Evolutionary conservation across 2,329 filamentous ascomycete genomes (phyloP), one percentile per base, ranked within the genome.

Genomic region (Epichloe sp.): DNA sequence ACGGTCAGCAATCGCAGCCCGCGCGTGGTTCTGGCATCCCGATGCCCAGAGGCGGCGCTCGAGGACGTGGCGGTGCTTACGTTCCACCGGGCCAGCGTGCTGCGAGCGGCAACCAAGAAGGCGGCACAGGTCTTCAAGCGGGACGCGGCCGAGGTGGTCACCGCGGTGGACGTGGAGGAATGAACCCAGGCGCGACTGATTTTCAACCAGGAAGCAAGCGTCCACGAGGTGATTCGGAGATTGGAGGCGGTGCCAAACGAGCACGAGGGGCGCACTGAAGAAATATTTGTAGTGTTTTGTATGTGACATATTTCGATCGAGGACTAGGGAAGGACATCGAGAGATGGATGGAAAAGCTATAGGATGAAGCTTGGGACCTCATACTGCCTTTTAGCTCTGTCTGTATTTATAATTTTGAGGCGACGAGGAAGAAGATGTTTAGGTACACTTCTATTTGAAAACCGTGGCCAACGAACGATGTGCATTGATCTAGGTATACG

Each of bases 191-290:
- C 12, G 78, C 74, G 10, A 68, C 72, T 47, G 80, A 82, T 52
- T 76, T 79, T 57, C 77, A 79, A 42, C 73, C 75, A 8, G 77
- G 78, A 4, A 76, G 71, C 56, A 81, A 82, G 65, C 70, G 78
- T 31, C 71, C 76, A 14, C 69, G 78, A 49, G 77, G 79, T 47
- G 78, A 82, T 50, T 68, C 66, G 0, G 70, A 72, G 48, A 63
- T 56, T 21, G 68, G 67, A 3, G 69, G 63, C 17, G 70, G 70
- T 19, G 68, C 68, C 3, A 73, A 73, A 61, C 61, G 71, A 53
- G 66, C 68, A 4, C 62, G 70, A 37, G 70, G 70, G 53, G 66
- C 65, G 21, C 67, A 69, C 43, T 70, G 59, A 62, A 35, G 31
- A 12, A 37, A n/a, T 19, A 21, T 21, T 21, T 17, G 21, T 15